Percentiles rank a stretch among this genome's conserved stretches.
Conservation (phyloP, 176 grass and related monocot genomes). For the Lolium perenne region DNA sequence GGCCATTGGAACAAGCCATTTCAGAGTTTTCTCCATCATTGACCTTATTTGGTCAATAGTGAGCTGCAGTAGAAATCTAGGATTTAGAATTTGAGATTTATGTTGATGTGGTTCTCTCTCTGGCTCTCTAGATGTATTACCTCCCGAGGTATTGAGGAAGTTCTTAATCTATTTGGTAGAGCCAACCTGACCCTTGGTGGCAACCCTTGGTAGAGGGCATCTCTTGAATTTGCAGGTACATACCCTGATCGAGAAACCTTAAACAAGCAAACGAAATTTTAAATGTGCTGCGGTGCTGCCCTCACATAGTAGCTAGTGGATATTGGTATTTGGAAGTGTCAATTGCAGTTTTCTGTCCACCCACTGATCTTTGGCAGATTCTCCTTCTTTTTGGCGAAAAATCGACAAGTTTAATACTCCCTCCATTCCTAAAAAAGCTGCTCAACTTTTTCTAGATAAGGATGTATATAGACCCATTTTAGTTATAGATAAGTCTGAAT, state of each 20-base stretch:
- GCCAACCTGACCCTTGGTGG: conserved; percentile 70
- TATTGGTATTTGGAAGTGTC: conserved; percentile 32
- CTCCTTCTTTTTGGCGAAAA: background rate
- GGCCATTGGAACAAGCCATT: conserved; percentile 89
- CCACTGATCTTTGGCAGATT: background rate
- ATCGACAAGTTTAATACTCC: background rate
- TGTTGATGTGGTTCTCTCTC: background rate
- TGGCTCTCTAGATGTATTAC: conserved; percentile 48
- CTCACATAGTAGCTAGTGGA: conserved; percentile 13
- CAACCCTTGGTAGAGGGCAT: conserved; percentile 85
- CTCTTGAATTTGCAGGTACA: conserved; percentile 72
- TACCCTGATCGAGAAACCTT: conserved; percentile 87
- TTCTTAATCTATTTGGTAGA: conserved; percentile 69
- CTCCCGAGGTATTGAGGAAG: conserved; percentile 58
- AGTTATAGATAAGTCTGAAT: too few species aligned
- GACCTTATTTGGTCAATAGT: conserved; percentile 67
- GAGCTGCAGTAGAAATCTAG: conserved; percentile 52
- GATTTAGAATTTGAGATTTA: conserved; percentile 44
- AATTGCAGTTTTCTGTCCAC: background rate
- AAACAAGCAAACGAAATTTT: conserved; percentile 20
- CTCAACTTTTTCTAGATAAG: too few species aligned
- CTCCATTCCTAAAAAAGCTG: too few species aligned
- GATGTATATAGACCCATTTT: too few species aligned
- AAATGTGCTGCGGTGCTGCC: background rate
- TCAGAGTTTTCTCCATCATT: conserved; percentile 74